Conservation (phyloP, 2,329 filamentous ascomycete genomes). For the Xylaria polymorpha region DNA sequence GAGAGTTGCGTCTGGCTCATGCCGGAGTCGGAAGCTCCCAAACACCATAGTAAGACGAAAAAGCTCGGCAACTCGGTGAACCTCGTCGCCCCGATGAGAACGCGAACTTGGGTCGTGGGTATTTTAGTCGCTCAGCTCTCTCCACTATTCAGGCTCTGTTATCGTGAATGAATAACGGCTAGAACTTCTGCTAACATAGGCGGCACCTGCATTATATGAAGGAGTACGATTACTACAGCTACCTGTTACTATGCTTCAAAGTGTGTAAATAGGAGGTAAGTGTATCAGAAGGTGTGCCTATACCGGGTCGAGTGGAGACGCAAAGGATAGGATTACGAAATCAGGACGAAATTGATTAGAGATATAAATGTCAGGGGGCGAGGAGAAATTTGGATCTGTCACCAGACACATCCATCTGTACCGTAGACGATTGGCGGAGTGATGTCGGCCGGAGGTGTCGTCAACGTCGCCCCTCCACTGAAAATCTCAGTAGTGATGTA, state of each 20-base stretch:
- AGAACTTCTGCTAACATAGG: not conserved
- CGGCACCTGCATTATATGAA: not conserved
- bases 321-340: slow-evolving; percentile 12
- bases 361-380: slow-evolving; percentile 11
- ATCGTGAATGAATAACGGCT: slow-evolving; percentile 1
- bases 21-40: slow-evolving; percentile 33
- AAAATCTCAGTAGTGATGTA: slow-evolving; percentile 6
- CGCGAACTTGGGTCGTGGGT: not conserved
- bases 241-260: not conserved
- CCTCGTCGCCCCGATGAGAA: slow-evolving; percentile 1
- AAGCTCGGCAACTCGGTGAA: slow-evolving; percentile 27
- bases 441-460: slow-evolving; percentile 22
- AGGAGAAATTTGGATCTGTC: slow-evolving; percentile 22
- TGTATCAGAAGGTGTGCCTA: too few relatives aligned
- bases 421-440: slow-evolving; percentile 15
- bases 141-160: slow-evolving; percentile 12
- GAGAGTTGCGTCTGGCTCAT: slow-evolving; percentile 31
- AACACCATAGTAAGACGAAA: slow-evolving; percentile 28
- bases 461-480: slow-evolving; percentile 19
- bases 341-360: not conserved
- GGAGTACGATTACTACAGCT: not conserved
- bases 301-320: not conserved
- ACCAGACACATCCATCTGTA: slow-evolving; percentile 20
- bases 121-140: not conserved
- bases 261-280: too few relatives aligned